A percentile compares a stretch with the other conserved stretches of the same genome.
These are phyloP conservation scores for Cytospora paraplurivora DNA, from an alignment of 2,329 filamentous ascomycete species.

Conservation along the genomic window DNA sequence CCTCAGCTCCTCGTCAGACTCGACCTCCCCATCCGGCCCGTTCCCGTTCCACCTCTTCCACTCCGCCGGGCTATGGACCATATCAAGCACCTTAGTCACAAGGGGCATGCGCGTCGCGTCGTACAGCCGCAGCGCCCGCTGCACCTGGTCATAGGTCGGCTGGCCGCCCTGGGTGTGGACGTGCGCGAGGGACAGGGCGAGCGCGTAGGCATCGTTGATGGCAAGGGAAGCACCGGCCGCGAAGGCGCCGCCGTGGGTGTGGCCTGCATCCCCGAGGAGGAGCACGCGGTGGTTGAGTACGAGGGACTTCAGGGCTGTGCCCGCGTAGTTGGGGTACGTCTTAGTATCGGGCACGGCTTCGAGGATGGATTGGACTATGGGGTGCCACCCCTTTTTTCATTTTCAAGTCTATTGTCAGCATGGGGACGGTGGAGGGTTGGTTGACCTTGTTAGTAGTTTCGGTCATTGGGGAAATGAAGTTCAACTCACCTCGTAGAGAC, in stretches of 20 bases:
- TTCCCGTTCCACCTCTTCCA: slow-evolving; percentile 14
- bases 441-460: no score
- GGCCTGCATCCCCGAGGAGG: slow-evolving; percentile 42
- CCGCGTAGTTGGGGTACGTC: slow-evolving; percentile 41
- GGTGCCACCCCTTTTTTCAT: slow-evolving; percentile 39
- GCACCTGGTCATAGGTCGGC: background rate
- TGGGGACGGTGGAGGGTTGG: background rate
- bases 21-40: slow-evolving; percentile 13
- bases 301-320: slow-evolving; percentile 36
- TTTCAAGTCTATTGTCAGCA: background rate
- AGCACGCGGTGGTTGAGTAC: slow-evolving; percentile 37
- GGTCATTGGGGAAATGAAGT: no score
- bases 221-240: slow-evolving; percentile 43
- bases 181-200: slow-evolving; percentile 34
- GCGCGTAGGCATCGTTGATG: slow-evolving; percentile 43
- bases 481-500: slow-evolving; percentile 32
- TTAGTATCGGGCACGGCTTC: slow-evolving; percentile 36
- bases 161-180: background rate
- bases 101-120: slow-evolving; percentile 40
- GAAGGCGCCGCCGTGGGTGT: slow-evolving; percentile 42
- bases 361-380: slow-evolving; percentile 38
- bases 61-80: slow-evolving; percentile 37
- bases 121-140: slow-evolving; percentile 36
- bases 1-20: slow-evolving; percentile 43
- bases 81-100: slow-evolving; percentile 35